These are phyloP conservation scores for Pichia scutulata DNA, from an alignment of 805 yeast genomes.

Conservation along the genomic window DNA sequence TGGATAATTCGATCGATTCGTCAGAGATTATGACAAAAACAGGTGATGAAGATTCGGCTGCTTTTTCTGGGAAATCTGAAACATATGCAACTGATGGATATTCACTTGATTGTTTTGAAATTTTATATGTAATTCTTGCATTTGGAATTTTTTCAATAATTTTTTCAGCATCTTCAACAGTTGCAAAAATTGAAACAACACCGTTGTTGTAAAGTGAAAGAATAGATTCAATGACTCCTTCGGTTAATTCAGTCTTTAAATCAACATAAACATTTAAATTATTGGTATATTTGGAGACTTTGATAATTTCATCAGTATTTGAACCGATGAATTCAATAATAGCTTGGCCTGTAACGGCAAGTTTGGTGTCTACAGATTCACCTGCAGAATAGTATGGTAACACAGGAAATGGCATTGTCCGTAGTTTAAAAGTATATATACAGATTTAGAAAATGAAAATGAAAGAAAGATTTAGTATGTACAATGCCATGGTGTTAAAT, in stretches of 20 bases:
- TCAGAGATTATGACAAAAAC: neutral
- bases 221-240: constrained; percentile 15
- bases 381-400: constrained; percentile 22
- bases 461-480: neutral
- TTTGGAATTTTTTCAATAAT: constrained; percentile 27
- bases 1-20: neutral
- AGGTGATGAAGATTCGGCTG: constrained; percentile 3
- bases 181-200: constrained; percentile 21
- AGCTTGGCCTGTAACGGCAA: constrained; percentile 26
- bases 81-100: constrained; percentile 16
- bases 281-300: constrained; percentile 10
- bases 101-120: constrained; percentile 6
- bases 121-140: constrained; percentile 26
- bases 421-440: neutral
- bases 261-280: constrained; percentile 17
- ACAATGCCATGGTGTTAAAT: neutral
- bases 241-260: constrained; percentile 14
- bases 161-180: constrained; percentile 11
- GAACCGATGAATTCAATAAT: constrained; percentile 16
- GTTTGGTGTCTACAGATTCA: constrained; percentile 7
- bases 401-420: constrained; percentile 27
- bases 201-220: constrained; percentile 27
- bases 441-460: neutral
- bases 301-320: constrained; percentile 13
- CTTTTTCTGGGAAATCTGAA: neutral